A percentile compares a stretch with the other conserved stretches of the same genome.
Conservation (phyloP, 2,329 filamentous ascomycete genomes). For the Ceratocystis alfenasii region DNA sequence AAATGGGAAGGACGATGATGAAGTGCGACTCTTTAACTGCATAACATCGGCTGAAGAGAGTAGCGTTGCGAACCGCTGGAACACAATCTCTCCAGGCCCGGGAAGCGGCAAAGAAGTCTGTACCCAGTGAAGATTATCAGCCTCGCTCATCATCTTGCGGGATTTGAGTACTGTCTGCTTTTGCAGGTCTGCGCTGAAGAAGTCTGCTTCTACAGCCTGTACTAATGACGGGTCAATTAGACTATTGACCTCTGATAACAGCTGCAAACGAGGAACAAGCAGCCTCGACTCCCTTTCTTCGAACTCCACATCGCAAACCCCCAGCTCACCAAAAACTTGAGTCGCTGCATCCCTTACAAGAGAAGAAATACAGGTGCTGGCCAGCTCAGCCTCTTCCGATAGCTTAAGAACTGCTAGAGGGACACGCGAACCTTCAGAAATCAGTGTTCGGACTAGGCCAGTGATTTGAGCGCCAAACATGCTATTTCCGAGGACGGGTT, state of each 20-base stretch:
- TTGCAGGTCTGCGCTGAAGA: not conserved
- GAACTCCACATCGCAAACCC: conserved; percentile 30
- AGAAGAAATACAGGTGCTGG: conserved; percentile 28
- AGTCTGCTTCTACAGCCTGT: not conserved
- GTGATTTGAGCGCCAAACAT: conserved; percentile 34
- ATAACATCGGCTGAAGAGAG: not conserved
- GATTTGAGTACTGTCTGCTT: conserved; percentile 1
- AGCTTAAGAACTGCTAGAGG: conserved; percentile 10
- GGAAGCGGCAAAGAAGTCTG: not conserved
- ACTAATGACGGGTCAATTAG: conserved; percentile 32
- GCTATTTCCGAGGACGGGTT: conserved; percentile 29
- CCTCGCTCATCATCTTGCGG: not conserved
- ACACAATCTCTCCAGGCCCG: not conserved
- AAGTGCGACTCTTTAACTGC: not conserved
- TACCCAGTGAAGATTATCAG: conserved; percentile 8
- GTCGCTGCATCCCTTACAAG: not conserved
- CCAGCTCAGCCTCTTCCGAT: conserved; percentile 33
- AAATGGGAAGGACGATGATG: not conserved
- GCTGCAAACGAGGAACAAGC: conserved; percentile 36
- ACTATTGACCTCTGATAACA: conserved; percentile 33
- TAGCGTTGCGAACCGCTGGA: conserved; percentile 1
- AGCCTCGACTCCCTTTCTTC: conserved; percentile 31
- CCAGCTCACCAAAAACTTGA: conserved; percentile 11
- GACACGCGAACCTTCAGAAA: conserved; percentile 38
- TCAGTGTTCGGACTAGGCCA: conserved; percentile 38